phyloP scores from a whole-genome alignment of 306 rosid genomes.

The Acmispon strigosus region DNA sequence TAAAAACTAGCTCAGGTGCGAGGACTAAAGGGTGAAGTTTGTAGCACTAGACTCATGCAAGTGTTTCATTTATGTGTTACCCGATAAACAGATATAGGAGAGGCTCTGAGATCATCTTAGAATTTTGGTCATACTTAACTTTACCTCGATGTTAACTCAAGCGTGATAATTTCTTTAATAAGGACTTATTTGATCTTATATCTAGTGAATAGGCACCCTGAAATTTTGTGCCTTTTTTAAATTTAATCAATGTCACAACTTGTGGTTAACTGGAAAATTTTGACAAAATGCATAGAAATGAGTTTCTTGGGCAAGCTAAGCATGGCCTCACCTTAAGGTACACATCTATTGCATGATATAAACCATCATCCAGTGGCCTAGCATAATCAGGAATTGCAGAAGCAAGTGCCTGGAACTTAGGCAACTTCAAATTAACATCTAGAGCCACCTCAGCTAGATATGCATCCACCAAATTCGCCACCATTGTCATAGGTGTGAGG shows the following conservation, averaged over 20 bases:
- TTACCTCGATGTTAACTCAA: no score
- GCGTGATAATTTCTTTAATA: no score
- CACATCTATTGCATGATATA: conserved; percentile 82
- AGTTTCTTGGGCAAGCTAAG: neutral
- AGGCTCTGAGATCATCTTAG: no score
- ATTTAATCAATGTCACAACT: neutral
- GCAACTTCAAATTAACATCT: conserved; percentile 75
- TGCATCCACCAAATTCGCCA: conserved; percentile 66
- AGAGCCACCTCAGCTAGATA: conserved; percentile 85
- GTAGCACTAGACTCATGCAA: no score
- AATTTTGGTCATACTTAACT: no score
- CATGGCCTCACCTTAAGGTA: conserved; percentile 61
- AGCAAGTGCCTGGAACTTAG: conserved; percentile 77
- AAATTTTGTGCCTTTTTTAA: neutral
- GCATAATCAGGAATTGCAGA: conserved; percentile 74
- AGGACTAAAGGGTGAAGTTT: no score
- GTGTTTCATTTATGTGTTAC: no score
- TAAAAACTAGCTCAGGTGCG: no score
- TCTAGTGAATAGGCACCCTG: no score
- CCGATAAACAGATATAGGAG: no score
- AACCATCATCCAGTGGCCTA: conserved; percentile 67
- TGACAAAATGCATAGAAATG: neutral
- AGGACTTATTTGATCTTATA: no score
- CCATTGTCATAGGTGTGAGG: conserved; percentile 51
- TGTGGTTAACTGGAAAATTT: neutral